Evolutionary conservation across 768 basidiomycete species (phyloP).

Genomic region (Coprinellus aureogranulatus): DNA sequence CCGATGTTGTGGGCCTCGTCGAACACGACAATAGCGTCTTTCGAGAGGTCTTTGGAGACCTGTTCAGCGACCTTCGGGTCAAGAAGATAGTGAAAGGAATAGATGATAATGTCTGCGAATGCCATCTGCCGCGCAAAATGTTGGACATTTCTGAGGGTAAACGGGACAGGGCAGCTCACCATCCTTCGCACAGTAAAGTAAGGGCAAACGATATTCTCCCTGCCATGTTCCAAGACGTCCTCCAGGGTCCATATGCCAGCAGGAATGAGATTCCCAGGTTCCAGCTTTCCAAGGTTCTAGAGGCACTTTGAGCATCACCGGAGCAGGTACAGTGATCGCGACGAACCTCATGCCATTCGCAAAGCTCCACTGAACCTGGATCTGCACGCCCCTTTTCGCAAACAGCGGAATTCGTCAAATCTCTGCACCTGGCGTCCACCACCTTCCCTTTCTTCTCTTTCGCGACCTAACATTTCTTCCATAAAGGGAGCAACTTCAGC

Average conservation of each 20-base stretch:
- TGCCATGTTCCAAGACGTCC: slow-evolving; percentile 86
- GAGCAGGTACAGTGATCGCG: background rate
- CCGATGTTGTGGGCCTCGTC: slow-evolving; percentile 99
- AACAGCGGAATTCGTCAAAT: slow-evolving; percentile 81
- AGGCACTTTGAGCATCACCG: slow-evolving; percentile 10
- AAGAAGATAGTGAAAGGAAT: slow-evolving; percentile 97
- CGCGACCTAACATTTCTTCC: slow-evolving; percentile 60
- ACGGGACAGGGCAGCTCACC: slow-evolving; percentile 45
- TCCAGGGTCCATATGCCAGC: slow-evolving; percentile 92
- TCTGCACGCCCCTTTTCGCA: slow-evolving; percentile 82
- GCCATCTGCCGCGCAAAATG: slow-evolving; percentile 67
- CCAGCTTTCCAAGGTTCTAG: slow-evolving; percentile 79
- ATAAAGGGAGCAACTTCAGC: background rate
- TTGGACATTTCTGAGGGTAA: slow-evolving; percentile 5
- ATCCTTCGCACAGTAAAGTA: slow-evolving; percentile 96
- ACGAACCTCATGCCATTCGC: slow-evolving; percentile 92
- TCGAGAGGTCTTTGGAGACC: slow-evolving; percentile 96
- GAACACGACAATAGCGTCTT: slow-evolving; percentile 98
- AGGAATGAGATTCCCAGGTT: slow-evolving; percentile 79
- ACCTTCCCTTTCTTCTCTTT: slow-evolving; percentile 99
- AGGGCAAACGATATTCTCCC: slow-evolving; percentile 83
- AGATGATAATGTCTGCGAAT: slow-evolving; percentile 94
- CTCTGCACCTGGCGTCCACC: slow-evolving; percentile 95
- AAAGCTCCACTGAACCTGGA: slow-evolving; percentile 88
- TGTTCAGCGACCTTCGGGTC: slow-evolving; percentile 99